Evolutionary conservation across 352 stramenopile species (phyloP), one percentile per base, ranked within the genome.

Genomic region (Globisporangium splendens): DNA sequence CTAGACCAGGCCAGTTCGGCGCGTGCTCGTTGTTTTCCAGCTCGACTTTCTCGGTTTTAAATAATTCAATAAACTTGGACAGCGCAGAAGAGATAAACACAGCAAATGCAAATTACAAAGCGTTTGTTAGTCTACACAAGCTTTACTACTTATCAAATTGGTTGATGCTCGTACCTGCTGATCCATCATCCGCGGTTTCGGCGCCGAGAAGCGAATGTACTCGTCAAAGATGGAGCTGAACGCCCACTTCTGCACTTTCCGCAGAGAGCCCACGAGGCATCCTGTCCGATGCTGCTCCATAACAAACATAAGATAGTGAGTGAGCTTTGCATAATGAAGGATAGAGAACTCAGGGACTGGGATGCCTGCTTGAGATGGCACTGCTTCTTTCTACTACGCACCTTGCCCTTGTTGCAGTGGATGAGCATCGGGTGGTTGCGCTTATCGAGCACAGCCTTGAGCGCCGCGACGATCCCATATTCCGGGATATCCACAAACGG

Each of bases 351-450:
- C 24, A 31, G 24, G 24, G 2, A 31, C 24, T 31, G 24, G 5
- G 24, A 5, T 5, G 24, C 24, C 5, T 31, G 24, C 24, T 31
- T n/a, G 24, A 31, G 24, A 31, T 31, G 24, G 24, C 24, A 31
- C 24, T 31, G 24, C 2, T 31, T 31, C 5, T 31, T 2, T 31
- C 5, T 31, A 5, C 24, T 17, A 46, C 62, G 13, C 60, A 89
- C 82, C 69, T 94, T 94, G 24, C 84, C 84, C 55, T 94, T 94
- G 67, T 92, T 94, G 74, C 84, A 92, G 67, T 94, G 84, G 61
- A 94, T 94, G 21, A 94, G 75, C 79, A 94, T 89, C 18, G 84
- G 84, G 61, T 91, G 84, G 59, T 96, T 94, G 53, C 84, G 78
- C 59, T 80, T 82, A 63, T 96, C 84, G 15, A 96, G 73, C 53